phyloP scores from a whole-genome alignment of 495 filamentous ascomycete genomes.

The Tetracladium marchalianum region DNA sequence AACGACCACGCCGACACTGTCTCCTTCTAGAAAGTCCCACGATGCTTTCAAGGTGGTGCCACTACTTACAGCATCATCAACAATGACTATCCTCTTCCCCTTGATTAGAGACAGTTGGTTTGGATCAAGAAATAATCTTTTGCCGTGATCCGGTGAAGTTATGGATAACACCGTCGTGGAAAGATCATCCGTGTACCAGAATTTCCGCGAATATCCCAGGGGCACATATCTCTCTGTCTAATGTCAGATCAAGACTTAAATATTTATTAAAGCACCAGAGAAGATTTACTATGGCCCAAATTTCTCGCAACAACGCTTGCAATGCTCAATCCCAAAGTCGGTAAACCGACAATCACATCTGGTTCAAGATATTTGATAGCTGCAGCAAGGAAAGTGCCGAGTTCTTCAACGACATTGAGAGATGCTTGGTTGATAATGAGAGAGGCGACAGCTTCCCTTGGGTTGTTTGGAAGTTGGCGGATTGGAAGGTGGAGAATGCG shows the following conservation, averaged over 20 bases:
- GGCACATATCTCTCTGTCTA: constrained; percentile 12
- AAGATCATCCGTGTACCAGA: constrained; percentile 13
- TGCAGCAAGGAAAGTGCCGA: constrained; percentile 27
- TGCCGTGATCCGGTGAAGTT: constrained; percentile 10
- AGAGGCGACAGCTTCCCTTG: constrained; percentile 15
- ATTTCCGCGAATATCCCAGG: constrained; percentile 17
- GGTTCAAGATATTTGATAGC: constrained; percentile 3
- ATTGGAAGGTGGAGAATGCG: constrained; percentile 14
- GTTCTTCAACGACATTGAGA: constrained; percentile 25
- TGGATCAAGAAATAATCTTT: constrained; percentile 16
- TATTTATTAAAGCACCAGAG: not conserved
- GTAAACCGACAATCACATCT: constrained; percentile 16
- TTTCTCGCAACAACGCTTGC: constrained; percentile 8
- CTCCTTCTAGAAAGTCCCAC: constrained; percentile 17
- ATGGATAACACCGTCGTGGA: constrained; percentile 14
- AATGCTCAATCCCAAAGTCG: constrained; percentile 12
- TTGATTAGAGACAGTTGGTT: constrained; percentile 11
- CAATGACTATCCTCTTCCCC: constrained; percentile 9
- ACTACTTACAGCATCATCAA: constrained; percentile 18
- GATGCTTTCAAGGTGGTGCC: constrained; percentile 10
- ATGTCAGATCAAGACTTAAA: not conserved
- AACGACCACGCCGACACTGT: constrained; percentile 6
- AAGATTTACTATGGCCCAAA: constrained; percentile 10
- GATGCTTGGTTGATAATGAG: constrained; percentile 37
- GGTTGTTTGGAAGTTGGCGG: constrained; percentile 2